Base-by-base conservation (phyloP, 495 filamentous ascomycete genomes). In the Daldinia caldariorum region DNA sequence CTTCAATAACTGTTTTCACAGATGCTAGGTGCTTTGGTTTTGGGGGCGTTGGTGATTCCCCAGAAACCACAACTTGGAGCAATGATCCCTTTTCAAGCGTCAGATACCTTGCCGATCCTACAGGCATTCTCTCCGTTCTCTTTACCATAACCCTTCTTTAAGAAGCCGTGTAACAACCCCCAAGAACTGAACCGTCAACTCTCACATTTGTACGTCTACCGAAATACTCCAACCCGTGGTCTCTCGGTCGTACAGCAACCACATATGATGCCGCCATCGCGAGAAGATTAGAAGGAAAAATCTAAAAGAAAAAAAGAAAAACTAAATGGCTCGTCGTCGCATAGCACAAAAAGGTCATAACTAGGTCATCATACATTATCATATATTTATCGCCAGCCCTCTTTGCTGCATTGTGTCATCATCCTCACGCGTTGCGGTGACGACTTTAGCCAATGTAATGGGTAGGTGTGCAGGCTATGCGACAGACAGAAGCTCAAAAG, bases 361-460 rank as follows among this genome's bases (percentile, higher is more conserved):
- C 26, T 53, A 56, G 66, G 57, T 66, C 51, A 61, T 62, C 35
- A 38, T 62, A 64, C 70, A 69, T 68, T 7, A 58, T 50, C 18
- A 54, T 62, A 64, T 64, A 69, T 68, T 18, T 18, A 43, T 69
- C 70, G 61, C 65, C 62, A 69, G 61, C 62, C 70, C 66, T 58
- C 58, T 13, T 22, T 14, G 34, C 54, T 69, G 61, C 61, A 62
- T 18, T 50, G 61, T 66, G 65, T 37, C 59, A 64, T 61, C 70
- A 68, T 72, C 20, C 58, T 58, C 57, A 66, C 51, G 41, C 43
- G 64, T 39, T 43, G 14, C n/a, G 37, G 32, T 50, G 47, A 18
- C 65, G 37, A 41, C 34, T 39, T 16, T 45, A 45, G 43, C 70
- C 57, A 72, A 69, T 69, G 38, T 53, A 32, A 63, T 54, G 22